Percentiles rank a stretch among this genome's conserved stretches.
phyloP scores from a whole-genome alignment of 768 basidiomycete genomes.

The Clitopilus passeckerianus region DNA sequence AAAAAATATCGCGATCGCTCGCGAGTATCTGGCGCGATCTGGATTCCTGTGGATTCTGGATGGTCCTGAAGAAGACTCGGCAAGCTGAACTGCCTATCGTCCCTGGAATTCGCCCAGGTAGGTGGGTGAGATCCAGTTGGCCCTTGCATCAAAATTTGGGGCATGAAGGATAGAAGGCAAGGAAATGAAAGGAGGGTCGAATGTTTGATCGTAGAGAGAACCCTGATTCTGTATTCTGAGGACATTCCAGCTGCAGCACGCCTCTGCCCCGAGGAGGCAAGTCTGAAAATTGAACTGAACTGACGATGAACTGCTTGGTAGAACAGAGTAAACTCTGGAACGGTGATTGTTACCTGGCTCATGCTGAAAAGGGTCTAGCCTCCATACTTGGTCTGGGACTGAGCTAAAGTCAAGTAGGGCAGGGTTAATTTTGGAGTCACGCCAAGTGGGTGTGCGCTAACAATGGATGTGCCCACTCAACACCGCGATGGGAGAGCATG shows the following conservation, averaged over 20 bases:
- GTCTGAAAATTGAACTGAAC: not conserved
- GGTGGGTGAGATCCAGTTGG: not conserved
- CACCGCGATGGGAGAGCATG: not conserved
- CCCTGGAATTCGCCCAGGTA: not conserved
- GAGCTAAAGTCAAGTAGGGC: not conserved
- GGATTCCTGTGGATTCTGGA: not conserved
- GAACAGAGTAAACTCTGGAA: not conserved
- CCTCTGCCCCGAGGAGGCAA: no score
- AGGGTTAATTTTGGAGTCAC: not conserved
- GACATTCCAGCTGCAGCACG: no score
- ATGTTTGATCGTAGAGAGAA: no score
- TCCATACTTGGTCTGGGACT: not conserved
- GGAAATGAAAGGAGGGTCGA: no score
- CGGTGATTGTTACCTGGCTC: not conserved
- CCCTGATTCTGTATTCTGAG: no score
- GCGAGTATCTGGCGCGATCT: not conserved
- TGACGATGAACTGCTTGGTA: not conserved
- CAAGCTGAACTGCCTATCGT: not conserved
- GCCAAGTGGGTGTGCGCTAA: not conserved
- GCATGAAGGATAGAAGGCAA: no score
- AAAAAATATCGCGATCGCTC: not conserved
- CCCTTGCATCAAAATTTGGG: no score
- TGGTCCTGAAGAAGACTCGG: not conserved
- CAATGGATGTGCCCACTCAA: not conserved
- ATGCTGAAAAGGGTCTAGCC: not conserved